phyloP scores from a whole-genome alignment of 805 yeast species.

The Metschnikowia hibisci region DNA sequence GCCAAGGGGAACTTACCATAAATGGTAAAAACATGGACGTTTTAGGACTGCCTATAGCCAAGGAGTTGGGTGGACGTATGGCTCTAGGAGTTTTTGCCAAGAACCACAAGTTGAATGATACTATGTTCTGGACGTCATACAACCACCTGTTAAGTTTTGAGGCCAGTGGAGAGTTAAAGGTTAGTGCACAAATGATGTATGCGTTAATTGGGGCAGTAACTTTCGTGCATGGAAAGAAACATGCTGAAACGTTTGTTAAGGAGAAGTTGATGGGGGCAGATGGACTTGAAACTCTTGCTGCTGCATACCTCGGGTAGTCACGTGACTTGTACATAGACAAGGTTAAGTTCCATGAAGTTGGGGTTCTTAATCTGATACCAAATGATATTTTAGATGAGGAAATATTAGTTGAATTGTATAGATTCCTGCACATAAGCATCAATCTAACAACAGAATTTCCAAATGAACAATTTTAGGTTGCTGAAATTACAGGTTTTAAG shows the following conservation, averaged over 20 bases:
- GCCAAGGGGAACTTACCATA: conserved; percentile 34
- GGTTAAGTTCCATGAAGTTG: too few species aligned
- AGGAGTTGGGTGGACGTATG: conserved; percentile 47
- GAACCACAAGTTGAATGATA: conserved; percentile 42
- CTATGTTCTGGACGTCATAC: conserved; percentile 66
- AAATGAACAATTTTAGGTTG: too few species aligned
- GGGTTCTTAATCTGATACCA: too few species aligned
- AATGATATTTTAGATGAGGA: too few species aligned
- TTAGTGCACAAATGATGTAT: conserved; percentile 50
- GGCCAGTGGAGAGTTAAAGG: conserved; percentile 53
- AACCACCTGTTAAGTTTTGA: conserved; percentile 43
- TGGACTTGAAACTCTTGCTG: conserved; percentile 35
- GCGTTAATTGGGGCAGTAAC: conserved; percentile 71
- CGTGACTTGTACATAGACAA: background rate
- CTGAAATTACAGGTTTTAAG: too few species aligned
- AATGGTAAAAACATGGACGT: conserved; percentile 52
- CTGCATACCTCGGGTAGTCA: conserved; percentile 22
- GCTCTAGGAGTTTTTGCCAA: conserved; percentile 52
- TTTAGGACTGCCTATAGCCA: conserved; percentile 55
- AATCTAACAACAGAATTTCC: too few species aligned
- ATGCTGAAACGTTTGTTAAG: conserved; percentile 56
- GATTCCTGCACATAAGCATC: too few species aligned
- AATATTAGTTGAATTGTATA: too few species aligned
- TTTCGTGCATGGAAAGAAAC: conserved; percentile 53
- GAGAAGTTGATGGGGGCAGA: conserved; percentile 42